Evolutionary conservation across 805 yeast species (phyloP), one percentile per base, ranked within the genome.

Genomic region (Hermanozyma aechmeae): DNA sequence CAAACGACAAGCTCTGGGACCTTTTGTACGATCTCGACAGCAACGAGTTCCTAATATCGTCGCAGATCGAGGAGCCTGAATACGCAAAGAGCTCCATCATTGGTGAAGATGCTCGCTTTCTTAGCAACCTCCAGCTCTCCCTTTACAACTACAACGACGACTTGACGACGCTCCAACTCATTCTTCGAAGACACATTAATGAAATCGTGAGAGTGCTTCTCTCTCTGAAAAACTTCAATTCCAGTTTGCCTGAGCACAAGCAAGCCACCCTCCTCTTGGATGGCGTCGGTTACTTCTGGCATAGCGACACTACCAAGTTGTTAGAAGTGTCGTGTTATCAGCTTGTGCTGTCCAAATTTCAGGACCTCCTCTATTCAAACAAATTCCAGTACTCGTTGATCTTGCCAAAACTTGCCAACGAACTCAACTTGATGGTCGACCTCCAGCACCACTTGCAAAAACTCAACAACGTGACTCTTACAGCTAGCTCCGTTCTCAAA

Each of bases 1-100:
- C 68, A 18, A 67, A 67, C 32, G 60, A 57, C 18, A 61, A 60
- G 25, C 44, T 69, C 13, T 79, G 81, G 79, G 82, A 79, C 47
- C 48, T 74, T 18, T 63, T 72, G 35, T 70, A 74, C 32, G 77
- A 79, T 46, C 42, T 79, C 36, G 86, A 78, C 42, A 28, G 61
- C 0, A 68, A 68, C 26, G 65, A 58, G 30, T 42, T 74, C 23
- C 39, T 46, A 17, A 31, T 62, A 13, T 44, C 53, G n/a, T 30
- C 48, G 12, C 48, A 44, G 19, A 30, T 46, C 4, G 40, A 34
- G 14, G 45, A 42, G 15, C 37, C 35, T 4, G 46, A 37, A 23
- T 42, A 32, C 18, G 43, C 49, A 25, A 53, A 45, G 26, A 56
- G 51, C 31, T 58, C 68, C 3, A 61, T 65, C 19, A 58, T 63